Base-by-base conservation (phyloP, 2,329 filamentous ascomycete genomes). In the Colletotrichum liriopes region DNA sequence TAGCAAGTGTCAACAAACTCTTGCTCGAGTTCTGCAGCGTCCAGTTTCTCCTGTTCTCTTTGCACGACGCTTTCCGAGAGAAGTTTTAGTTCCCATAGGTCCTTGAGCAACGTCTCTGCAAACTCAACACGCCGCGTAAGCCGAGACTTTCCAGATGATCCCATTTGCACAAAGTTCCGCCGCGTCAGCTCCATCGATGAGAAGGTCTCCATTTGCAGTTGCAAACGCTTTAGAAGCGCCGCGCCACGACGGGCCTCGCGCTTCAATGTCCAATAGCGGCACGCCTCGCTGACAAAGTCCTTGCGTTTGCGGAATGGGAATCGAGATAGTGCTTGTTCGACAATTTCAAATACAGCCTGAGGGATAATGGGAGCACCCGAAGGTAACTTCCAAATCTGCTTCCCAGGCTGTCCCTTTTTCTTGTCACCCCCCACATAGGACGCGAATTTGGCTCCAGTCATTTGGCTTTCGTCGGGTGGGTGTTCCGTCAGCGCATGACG, bases 241-340 rank as follows among this genome's bases (percentile, higher is more conserved):
- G 96, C 96, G 58, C 96, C 96, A 71, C 96, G 90, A 43, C 96
- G 91, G 73, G 96, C 94, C 81, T 99, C 96, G 67, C 96, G 91
- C 84, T 99, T 99, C 74, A 99, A 83, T 0, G 96, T 98, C 96
- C 96, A 99, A 83, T 98, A 99, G 77, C 94, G 95, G 84, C 96
- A 98, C 2, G 94, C 94, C 81, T 98, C 96, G 69, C 94, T 93
- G 2, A 97, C 92, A 80, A 94, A 99, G 73, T 98, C 95, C 79
- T 97, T 98, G 64, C 95, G 91, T 79, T 96, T 97, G 39, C 93
- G 91, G 70, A 91, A 85, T 45, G 90, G 90, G 80, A 98, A 98
- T 59, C 94, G 91, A 74, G 92, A 90, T 43, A 99, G 87, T 0
- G 95, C 94, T 55, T 90, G 90, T 76, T 98, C 94, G 29, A 99